phyloP scores from a whole-genome alignment of 108 stramenopile species.

The Stephanodiscus triporus region DNA sequence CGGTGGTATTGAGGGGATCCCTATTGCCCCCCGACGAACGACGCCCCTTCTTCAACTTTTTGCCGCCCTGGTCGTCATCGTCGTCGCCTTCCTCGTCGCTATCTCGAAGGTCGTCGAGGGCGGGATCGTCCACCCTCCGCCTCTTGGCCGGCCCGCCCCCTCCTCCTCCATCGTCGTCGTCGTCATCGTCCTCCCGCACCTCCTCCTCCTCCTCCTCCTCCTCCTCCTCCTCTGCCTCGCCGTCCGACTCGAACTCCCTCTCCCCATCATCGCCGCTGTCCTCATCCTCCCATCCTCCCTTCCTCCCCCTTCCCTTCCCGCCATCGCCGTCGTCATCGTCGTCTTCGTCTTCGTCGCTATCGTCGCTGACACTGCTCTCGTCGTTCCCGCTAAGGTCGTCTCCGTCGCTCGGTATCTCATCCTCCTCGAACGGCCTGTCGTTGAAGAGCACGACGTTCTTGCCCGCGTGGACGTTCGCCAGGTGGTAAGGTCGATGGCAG shows the following conservation, averaged over 20 bases:
- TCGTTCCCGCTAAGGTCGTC: conserved; percentile 82
- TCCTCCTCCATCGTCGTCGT: conserved; percentile 45
- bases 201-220: conserved; percentile 46
- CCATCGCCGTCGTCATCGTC: conserved; percentile 47
- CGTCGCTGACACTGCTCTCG: conserved; percentile 35
- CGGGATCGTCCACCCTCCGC: conserved; percentile 6
- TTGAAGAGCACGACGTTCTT: conserved; percentile 77
- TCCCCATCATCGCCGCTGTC: conserved; percentile 39
- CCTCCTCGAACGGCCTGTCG: conserved; percentile 52
- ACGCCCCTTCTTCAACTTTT: background rate
- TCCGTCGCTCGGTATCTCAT: conserved; percentile 75
- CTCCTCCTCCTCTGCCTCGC: conserved; percentile 46
- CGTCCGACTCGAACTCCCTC: conserved; percentile 48
- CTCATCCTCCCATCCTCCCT: background rate
- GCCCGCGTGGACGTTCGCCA: conserved; percentile 77
- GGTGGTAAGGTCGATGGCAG: conserved; percentile 76
- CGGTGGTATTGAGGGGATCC: conserved; percentile 41
- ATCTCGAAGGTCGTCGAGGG: conserved; percentile 16
- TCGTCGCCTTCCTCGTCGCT: conserved; percentile 43
- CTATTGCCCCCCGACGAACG: background rate
- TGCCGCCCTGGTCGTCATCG: conserved; percentile 22
- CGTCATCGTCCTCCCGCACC: conserved; percentile 36
- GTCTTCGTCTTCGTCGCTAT: conserved; percentile 36
- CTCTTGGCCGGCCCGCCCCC: conserved; percentile 5
- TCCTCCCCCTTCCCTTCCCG: background rate